Evolutionary conservation across 2,329 filamentous ascomycete genomes (phyloP), one percentile per base, ranked within the genome.

Genomic region (Ceratocystis cubensis): DNA sequence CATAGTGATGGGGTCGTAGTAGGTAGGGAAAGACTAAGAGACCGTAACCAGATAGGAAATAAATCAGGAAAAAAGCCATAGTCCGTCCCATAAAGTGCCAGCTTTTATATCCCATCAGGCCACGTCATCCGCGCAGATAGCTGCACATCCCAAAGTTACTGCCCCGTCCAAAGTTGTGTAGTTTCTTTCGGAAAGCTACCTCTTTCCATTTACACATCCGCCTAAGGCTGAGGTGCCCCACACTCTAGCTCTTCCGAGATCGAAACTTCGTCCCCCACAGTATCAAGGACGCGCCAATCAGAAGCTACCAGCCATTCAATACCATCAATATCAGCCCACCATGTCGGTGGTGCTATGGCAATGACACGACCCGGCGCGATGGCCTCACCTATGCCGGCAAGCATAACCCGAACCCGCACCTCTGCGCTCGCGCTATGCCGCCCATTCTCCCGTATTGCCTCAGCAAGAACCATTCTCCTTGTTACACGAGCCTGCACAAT

Each of bases 281-380:
- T 28, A 25, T 22, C 13, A 37, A 45, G 37, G 5, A 67, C 66
- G 7, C 44, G 48, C 66, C 66, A 67, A 25, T 61, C 56, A 48
- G 50, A 61, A 8, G n/a, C 66, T 1, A 67, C 63, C 22, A 67
- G 25, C 65, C 65, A 67, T 25, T 64, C 6, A 28, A n/a, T 33
- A 17, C 45, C 53, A 22, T 48, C 53, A 41, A 28, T 17, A 2
- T 13, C 33, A n/a, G 61, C 45, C 66, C 62, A 65, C 66, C 66
- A 67, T 5, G 62, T 62, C 44, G 63, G 66, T 15, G 33, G 61
- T 30, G 25, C 44, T 5, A 67, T 44, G 25, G 22, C 30, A 8
- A 67, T 20, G 8, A 33, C 5, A 25, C 62, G n/a, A 1, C 66
- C 66, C 6, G 45, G 37, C 33, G 20, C 66, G 22, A 67, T 56